Base-by-base conservation (phyloP, 2,329 filamentous ascomycete genomes). In the Sclerotinia spermophila region DNA sequence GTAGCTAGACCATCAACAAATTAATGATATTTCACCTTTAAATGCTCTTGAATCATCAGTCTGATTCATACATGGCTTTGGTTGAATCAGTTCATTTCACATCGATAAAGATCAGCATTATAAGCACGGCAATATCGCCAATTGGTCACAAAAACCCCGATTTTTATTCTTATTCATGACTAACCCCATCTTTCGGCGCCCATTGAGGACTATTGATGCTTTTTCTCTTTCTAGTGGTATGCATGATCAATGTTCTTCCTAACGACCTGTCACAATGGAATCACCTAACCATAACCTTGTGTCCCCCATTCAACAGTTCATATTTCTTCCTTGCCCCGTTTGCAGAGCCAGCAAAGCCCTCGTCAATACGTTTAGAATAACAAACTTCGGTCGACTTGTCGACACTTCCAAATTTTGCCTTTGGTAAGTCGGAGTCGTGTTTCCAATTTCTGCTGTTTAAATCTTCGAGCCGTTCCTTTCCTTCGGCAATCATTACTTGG, bases 341-440 rank as follows among this genome's bases (percentile, higher is more conserved):
- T 38, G 30, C 33, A 2, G 2, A 10, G 2, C 17, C 11, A 21
- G 11, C 24, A 6, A 0, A 27, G 13, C 8, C n/a, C 13, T 3
- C 3, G 2, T 53, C 48, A 17, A 17, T 13, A 27, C 3, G 2
- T 6, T 13, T 2, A 27, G 24, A 30, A 3, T 17, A 30, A 30
- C 2, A 30, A 27, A 53, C 13, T 27, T n/a, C 48, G 17, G 24
- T n/a, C 3, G 6, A n/a, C 11, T 51, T 27, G 48, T 15, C 3
- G 7, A 15, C 11, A 51, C 15, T 51, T n/a, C n/a, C 7, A 2
- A 27, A 11, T 27, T 3, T 2, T 51, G 24, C 48, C 4, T 13
- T 15, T 15, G 11, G 17, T 27, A 27, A 51, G 24, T 17, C 7
- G n/a, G 5, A 27, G 3, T 27, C 35, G 13, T 66, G 45, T 11